Conservation (phyloP, 345 rosid species). For the Noccaea caerulescens region DNA sequence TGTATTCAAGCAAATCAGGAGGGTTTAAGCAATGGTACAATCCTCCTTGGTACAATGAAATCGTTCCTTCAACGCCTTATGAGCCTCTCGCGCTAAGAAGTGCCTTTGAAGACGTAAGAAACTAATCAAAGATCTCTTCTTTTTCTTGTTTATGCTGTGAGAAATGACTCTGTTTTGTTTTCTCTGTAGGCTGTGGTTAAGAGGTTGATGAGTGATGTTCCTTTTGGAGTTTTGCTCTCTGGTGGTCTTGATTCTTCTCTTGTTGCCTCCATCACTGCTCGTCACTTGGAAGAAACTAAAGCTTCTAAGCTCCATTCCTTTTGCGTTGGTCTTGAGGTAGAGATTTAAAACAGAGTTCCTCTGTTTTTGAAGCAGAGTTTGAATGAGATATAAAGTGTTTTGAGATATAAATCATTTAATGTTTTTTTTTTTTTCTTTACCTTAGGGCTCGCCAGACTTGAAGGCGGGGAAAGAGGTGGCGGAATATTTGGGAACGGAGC, state of each 20-base stretch:
- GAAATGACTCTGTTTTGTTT: not conserved
- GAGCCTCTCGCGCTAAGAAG: conserved; percentile 74
- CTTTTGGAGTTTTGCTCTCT: conserved; percentile 89
- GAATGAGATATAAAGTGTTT: not conserved
- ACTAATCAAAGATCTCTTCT: not conserved
- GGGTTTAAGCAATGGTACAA: conserved; percentile 83
- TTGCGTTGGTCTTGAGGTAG: conserved; percentile 89
- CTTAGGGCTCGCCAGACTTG: conserved; percentile 84
- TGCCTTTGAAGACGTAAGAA: conserved; percentile 75
- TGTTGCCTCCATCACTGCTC: conserved; percentile 82
- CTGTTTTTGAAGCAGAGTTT: conserved; percentile 16
- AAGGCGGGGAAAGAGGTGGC: conserved; percentile 90
- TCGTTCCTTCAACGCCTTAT: conserved; percentile 69
- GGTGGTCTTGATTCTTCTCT: conserved; percentile 96
- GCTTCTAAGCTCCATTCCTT: conserved; percentile 87
- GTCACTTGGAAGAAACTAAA: conserved; percentile 73
- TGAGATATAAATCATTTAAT: not conserved
- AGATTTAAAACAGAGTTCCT: conserved; percentile 31
- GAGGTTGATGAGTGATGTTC: conserved; percentile 94
- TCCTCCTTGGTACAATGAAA: conserved; percentile 82
- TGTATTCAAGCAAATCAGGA: conserved; percentile 82
- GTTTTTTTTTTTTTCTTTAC: not conserved
- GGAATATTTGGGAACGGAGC: conserved; percentile 81
- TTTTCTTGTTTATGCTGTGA: not conserved
- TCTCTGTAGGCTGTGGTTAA: conserved; percentile 77